phyloP scores from a whole-genome alignment of 495 filamentous ascomycete genomes.

The Lasiosphaeris hirsuta region DNA sequence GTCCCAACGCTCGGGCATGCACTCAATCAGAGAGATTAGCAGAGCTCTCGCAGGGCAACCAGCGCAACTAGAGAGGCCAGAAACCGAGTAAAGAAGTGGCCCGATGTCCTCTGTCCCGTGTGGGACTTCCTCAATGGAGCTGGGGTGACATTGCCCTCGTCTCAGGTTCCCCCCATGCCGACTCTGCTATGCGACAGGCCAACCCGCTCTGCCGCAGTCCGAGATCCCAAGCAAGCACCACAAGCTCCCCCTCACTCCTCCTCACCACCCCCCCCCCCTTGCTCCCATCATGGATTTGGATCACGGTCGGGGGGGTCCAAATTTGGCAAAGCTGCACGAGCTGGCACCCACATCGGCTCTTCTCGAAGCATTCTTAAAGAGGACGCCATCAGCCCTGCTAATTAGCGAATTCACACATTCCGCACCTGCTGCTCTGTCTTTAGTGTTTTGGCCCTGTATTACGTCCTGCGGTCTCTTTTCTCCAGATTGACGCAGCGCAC shows the following conservation, averaged over 20 bases:
- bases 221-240: background rate
- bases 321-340: slow-evolving; percentile 2
- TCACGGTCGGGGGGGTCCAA: slow-evolving; percentile 6
- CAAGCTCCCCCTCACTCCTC: no score
- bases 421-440: background rate
- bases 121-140: background rate
- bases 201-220: background rate
- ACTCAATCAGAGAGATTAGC: background rate
- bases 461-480: background rate
- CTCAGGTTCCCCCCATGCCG: slow-evolving; percentile 11
- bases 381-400: slow-evolving; percentile 23
- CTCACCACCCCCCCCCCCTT: no score
- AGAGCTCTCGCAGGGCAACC: background rate
- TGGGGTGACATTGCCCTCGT: slow-evolving; percentile 11
- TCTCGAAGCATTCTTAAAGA: slow-evolving; percentile 29
- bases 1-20: slow-evolving; percentile 8
- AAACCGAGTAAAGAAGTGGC: slow-evolving; percentile 4
- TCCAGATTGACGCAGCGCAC: no score
- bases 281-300: slow-evolving; percentile 10
- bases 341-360: slow-evolving; percentile 14
- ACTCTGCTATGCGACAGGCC: background rate
- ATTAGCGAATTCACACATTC: no score
- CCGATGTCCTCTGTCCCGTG: slow-evolving; percentile 5
- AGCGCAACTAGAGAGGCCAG: background rate
- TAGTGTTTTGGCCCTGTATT: no score